A percentile compares a stretch with the other conserved stretches of the same genome.
phyloP scores from a whole-genome alignment of 1,284 basidiomycete genomes.

The Moniliella sp. region DNA sequence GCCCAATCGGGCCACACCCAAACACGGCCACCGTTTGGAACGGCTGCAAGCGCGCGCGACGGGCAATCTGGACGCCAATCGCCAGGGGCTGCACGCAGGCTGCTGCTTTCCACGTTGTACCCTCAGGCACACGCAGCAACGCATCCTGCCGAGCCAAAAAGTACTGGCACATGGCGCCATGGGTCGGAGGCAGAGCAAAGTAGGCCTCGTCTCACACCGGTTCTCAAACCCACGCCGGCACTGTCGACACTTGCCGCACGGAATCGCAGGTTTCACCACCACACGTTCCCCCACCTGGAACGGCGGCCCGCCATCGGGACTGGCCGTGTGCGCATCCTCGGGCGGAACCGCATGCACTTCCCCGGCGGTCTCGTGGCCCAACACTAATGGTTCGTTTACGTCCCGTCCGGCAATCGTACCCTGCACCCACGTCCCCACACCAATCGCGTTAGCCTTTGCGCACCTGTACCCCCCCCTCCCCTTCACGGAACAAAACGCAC shows the following conservation, averaged over 20 bases:
- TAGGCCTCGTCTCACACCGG: not conserved
- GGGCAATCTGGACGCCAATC: not conserved
- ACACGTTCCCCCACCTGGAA: not conserved
- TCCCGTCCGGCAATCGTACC: too few species aligned
- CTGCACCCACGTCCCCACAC: too few species aligned
- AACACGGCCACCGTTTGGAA: not conserved
- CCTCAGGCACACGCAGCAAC: not conserved
- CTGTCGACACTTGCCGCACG: not conserved
- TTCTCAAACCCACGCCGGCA: not conserved
- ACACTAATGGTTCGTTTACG: too few species aligned
- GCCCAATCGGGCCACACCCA: not conserved
- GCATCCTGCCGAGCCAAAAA: not conserved
- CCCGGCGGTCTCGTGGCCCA: not conserved
- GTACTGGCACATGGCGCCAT: not conserved
- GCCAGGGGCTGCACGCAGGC: not conserved
- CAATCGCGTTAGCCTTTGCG: not conserved
- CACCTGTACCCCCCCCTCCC: not conserved
- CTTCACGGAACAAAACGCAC: too few species aligned
- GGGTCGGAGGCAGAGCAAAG: not conserved
- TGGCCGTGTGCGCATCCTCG: not conserved
- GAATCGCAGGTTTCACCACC: too few species aligned
- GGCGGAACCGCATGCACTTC: not conserved
- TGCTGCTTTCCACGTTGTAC: not conserved
- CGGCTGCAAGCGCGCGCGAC: not conserved
- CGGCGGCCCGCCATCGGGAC: not conserved